Base-by-base conservation (phyloP, 495 filamentous ascomycete species). In the Patellaria atrata region DNA sequence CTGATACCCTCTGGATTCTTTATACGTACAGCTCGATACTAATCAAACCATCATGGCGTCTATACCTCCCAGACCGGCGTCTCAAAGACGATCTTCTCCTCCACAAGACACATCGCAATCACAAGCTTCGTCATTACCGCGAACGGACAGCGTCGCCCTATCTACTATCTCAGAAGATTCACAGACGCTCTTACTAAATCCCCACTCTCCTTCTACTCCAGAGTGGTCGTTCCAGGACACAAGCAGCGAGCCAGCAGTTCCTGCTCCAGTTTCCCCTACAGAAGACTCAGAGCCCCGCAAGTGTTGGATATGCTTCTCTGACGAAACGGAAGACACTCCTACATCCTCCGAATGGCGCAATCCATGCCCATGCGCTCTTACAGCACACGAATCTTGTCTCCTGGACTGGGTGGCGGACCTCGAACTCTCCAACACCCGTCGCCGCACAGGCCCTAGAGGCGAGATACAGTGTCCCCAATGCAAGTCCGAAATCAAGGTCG, bases 281-380 rank as follows among this genome's bases (percentile, higher is more conserved):
- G 22, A 13, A 31, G 24, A 30, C 17, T 16, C 34, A 14, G 47
- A 57, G 27, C 47, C 77, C 17, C 73, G 72, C 22, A 76, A 75
- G 57, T 97, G 89, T 57, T 94, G 83, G 78, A 86, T 97, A 48
- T 97, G 89, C 60, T 81, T 89, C 48, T 68, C 68, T 34, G 82
- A 87, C 43, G 75, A 84, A 42, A 84, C 75, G 15, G 82, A 93
- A 43, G 77, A 83, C 35, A 64, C 62, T 22, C 63, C 68, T 24
- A 72, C 72, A 15, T 53, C 63, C n/a, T 65, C 66, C 16, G 66
- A 77, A 50, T 96, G 87, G 84, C 73, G 80, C 12, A 77, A 70
- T 14, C 83, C 89, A 5, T 97, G 89, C 55, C 77, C 75, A 0
- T 97, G 89, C 58, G 79, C 77, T 14, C 62, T 97, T 21, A 79